Base-by-base conservation (phyloP, 441 rosid genomes). In the Flueggea neowawraea region DNA sequence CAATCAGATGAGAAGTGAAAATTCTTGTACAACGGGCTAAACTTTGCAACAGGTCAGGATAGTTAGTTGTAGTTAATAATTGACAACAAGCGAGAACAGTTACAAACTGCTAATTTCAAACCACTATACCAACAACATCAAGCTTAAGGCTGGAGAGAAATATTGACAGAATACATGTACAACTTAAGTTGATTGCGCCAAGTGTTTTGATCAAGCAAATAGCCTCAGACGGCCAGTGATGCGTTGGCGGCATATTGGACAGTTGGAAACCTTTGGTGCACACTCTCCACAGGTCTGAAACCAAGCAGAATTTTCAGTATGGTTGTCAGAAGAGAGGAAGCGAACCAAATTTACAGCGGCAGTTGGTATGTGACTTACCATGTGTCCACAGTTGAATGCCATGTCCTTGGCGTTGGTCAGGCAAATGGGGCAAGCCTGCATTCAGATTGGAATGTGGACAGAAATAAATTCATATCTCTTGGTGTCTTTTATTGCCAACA, bases 381-480 rank as follows among this genome's bases (percentile, higher is more conserved):
- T 84, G 75, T 91, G 97, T 49, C 96, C 96, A 53, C 98, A 89
- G 15, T 72, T 69, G 31, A 87, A 89, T 44, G 97, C 96, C 83
- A 82, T 61, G 66, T 89, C 81, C 68, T 87, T 85, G 28, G 60
- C 72, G 58, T 68, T 79, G 2, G 89, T 81, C 63, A 89, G 80
- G 77, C 97, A 91, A 65, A 89, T 78, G 10, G 97, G 89, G 71
- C 95, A 91, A 41, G 58, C 78, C 97, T 91, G 61, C 66, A 63
- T 57, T 56, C 31, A 63, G 61, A 58, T 64, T 7, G 63, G 36
- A 55, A 55, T 39, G 31, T 41, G 44, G 14, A 45, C 16, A 16
- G 41, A 6, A 22, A 56, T 10, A 36, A 12, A 55, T 15, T 10
- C 50, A 47, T 6, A 47, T 1, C 50, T 47, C 14, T 6, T 43